Evolutionary conservation across 2,329 filamentous ascomycete genomes (phyloP).

Genomic region (Sclerotinia spermophila): DNA sequence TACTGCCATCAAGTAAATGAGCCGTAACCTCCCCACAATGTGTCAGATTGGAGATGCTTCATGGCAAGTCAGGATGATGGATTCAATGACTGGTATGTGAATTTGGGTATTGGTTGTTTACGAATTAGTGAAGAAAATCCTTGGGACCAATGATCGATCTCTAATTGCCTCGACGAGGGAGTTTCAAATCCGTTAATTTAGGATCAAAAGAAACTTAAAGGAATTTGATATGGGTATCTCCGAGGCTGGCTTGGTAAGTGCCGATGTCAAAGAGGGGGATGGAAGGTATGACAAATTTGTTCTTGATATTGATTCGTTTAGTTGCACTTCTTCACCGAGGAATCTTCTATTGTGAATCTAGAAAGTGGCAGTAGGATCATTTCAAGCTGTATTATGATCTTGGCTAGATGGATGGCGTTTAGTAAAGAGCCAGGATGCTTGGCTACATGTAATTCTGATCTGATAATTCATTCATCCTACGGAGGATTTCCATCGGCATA

Average conservation of each 20-base stretch:
- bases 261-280: not conserved
- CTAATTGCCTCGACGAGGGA: not conserved
- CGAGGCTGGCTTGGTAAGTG: not conserved
- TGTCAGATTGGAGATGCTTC: not conserved
- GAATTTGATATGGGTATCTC: not conserved
- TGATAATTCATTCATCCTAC: not conserved
- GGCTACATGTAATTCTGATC: not conserved
- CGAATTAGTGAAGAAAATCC: not conserved
- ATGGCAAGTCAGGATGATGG: not conserved
- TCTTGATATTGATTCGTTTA: not conserved
- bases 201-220: not conserved
- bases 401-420: not conserved
- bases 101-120: not conserved
- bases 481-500: not conserved
- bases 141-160: not conserved
- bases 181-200: not conserved
- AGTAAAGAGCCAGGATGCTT: not conserved
- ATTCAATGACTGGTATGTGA: not conserved
- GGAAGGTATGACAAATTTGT: not conserved
- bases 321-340: not conserved
- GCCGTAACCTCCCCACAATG: not conserved
- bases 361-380: not conserved
- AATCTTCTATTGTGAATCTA: not conserved
- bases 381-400: not conserved
- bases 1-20: not conserved